Percentiles rank a stretch among this genome's conserved stretches.
Evolutionary conservation across 805 yeast species (phyloP).

Genomic region (Lachancea waltii): DNA sequence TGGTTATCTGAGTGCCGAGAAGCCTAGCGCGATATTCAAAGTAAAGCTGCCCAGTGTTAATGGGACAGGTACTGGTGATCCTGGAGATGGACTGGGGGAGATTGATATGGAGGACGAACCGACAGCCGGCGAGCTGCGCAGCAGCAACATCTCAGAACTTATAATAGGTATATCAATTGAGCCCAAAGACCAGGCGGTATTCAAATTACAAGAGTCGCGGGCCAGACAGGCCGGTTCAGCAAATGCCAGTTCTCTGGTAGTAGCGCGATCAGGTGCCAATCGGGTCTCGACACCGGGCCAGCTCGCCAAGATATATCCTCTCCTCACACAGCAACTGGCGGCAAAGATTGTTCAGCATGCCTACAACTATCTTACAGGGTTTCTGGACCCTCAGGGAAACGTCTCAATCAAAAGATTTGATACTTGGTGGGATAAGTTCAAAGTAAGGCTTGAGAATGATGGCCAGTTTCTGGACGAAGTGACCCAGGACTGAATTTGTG

Average conservation of each 20-base stretch:
- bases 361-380: conserved; percentile 85
- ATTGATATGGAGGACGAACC: conserved; percentile 45
- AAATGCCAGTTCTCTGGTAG: conserved; percentile 22
- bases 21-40: conserved; percentile 90
- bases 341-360: conserved; percentile 88
- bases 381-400: conserved; percentile 68
- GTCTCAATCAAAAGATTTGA: conserved; percentile 86
- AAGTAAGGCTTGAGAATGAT: conserved; percentile 63
- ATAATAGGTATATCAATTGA: conserved; percentile 89
- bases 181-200: conserved; percentile 59
- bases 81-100: conserved; percentile 43
- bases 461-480: conserved; percentile 69
- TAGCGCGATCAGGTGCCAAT: conserved; percentile 21
- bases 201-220: conserved; percentile 43
- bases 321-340: conserved; percentile 57
- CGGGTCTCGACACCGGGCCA: conserved; percentile 26
- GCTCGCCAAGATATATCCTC: conserved; percentile 34
- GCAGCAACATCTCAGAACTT: conserved; percentile 33
- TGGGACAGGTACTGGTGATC: conserved; percentile 7
- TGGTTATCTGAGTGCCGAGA: conserved; percentile 54
- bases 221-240: conserved; percentile 16
- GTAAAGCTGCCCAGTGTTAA: conserved; percentile 40
- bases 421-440: conserved; percentile 94
- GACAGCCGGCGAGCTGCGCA: conserved; percentile 26
- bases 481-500: conserved; percentile 18